Percentiles rank a stretch among this genome's conserved stretches.
These are phyloP conservation scores for Paecilomyces sp. DNA, from an alignment of 2,329 filamentous ascomycete genomes.

Conservation along the genomic window DNA sequence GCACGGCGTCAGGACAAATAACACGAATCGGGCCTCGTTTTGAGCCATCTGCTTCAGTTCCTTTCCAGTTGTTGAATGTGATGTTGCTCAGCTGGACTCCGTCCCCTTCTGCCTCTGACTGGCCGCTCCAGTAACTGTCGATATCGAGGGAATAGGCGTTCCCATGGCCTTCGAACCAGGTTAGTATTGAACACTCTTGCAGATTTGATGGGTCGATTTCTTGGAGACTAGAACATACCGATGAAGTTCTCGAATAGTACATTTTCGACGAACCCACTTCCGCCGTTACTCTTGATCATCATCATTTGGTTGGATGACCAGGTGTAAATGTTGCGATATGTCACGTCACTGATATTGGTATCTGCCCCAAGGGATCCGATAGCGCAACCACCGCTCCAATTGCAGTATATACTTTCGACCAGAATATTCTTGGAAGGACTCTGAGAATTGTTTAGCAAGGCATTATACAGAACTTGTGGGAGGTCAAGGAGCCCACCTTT, in stretches of 20 bases:
- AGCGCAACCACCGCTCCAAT: slow-evolving; percentile 53
- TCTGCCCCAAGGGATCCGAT: slow-evolving; percentile 49
- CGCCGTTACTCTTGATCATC: slow-evolving; percentile 57
- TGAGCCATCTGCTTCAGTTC: slow-evolving; percentile 43
- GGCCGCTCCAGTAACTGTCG: slow-evolving; percentile 47
- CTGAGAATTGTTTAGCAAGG: slow-evolving; percentile 13
- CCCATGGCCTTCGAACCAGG: slow-evolving; percentile 40
- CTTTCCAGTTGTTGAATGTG: slow-evolving; percentile 50
- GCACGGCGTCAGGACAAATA: slow-evolving; percentile 43
- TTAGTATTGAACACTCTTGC: background rate
- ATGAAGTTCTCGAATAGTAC: slow-evolving; percentile 51
- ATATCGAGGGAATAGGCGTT: slow-evolving; percentile 54
- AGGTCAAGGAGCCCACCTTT: slow-evolving; percentile 28
- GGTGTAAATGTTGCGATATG: slow-evolving; percentile 53
- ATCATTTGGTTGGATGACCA: slow-evolving; percentile 56
- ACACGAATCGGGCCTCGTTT: slow-evolving; percentile 49
- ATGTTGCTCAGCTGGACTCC: slow-evolving; percentile 50
- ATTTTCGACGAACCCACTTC: slow-evolving; percentile 46
- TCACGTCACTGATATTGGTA: slow-evolving; percentile 45
- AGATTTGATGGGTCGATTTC: too few species aligned
- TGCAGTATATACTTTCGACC: slow-evolving; percentile 56
- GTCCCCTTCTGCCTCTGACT: slow-evolving; percentile 35
- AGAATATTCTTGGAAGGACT: slow-evolving; percentile 47
- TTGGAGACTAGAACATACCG: too few species aligned
- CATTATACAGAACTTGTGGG: background rate